Evolutionary conservation across 2,329 filamentous ascomycete genomes (phyloP).

Genomic region (Teratosphaeria epicoccoides): DNA sequence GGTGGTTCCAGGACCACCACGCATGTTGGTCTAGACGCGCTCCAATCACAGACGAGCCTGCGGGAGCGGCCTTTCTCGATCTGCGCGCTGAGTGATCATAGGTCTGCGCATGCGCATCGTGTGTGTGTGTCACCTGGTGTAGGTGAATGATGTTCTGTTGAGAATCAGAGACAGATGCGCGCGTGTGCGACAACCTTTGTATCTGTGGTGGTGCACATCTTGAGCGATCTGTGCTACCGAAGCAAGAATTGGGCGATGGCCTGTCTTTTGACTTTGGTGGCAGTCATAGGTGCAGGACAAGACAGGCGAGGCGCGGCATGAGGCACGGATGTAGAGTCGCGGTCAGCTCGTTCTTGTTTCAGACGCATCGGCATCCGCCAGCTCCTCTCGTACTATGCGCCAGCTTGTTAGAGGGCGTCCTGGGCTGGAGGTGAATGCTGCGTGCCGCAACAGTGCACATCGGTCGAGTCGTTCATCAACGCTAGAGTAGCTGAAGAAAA

Average conservation of each 20-base stretch:
- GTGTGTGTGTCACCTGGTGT: not conserved
- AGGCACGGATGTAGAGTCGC: not conserved
- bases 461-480: not conserved
- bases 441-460: not conserved
- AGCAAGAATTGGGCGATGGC: not conserved
- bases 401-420: not conserved
- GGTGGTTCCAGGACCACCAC: not conserved
- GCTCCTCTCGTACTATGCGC: not conserved
- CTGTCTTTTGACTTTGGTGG: not conserved
- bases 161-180: not conserved
- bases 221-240: not conserved
- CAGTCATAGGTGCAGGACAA: not conserved
- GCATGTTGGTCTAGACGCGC: not conserved
- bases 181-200: not conserved
- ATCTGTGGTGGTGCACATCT: not conserved
- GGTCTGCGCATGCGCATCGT: not conserved
- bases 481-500: not conserved
- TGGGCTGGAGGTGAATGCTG: not conserved
- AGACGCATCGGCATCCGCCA: not conserved
- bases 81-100: not conserved
- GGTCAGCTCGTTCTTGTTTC: not conserved
- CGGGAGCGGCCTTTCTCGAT: not conserved
- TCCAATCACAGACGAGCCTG: not conserved
- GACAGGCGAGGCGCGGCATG: not conserved
- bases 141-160: not conserved